A percentile compares a stretch with the other conserved stretches of the same genome.
These are phyloP conservation scores for Pezizomycotina sp. DNA, from an alignment of 2,329 filamentous ascomycete genomes.

Conservation along the genomic window DNA sequence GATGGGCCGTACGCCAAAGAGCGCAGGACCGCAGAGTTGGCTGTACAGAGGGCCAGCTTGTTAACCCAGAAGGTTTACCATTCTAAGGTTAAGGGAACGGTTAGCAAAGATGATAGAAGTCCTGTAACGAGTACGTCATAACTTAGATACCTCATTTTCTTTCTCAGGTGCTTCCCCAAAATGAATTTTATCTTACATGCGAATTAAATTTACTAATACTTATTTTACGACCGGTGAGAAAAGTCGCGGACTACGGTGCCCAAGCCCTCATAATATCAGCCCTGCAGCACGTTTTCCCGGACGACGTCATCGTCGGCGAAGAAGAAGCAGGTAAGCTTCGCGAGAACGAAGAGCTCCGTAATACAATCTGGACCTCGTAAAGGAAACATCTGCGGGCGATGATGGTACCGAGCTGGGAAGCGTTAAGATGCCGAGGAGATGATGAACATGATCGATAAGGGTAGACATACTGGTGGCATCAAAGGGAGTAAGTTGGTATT, in stretches of 20 bases:
- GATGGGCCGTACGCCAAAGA: conserved; percentile 59
- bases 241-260: conserved; percentile 86
- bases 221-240: too few relatives aligned
- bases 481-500: conserved; percentile 39
- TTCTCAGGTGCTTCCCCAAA: not conserved
- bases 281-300: conserved; percentile 73
- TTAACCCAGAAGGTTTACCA: conserved; percentile 65
- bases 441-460: conserved; percentile 50
- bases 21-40: conserved; percentile 67
- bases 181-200: not conserved
- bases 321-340: conserved; percentile 76
- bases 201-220: not conserved
- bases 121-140: conserved; percentile 55
- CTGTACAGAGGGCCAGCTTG: conserved; percentile 66
- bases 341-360: conserved; percentile 49
- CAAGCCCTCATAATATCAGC: conserved; percentile 91
- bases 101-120: conserved; percentile 87
- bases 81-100: conserved; percentile 83
- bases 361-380: conserved; percentile 50
- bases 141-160: not conserved
- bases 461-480: conserved; percentile 52
- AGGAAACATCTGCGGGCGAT: conserved; percentile 1
- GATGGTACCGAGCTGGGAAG: conserved; percentile 46
- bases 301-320: conserved; percentile 83
- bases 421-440: conserved; percentile 49